phyloP scores from a whole-genome alignment of 176 grass and related monocot species.

The Paspalum notatum region DNA sequence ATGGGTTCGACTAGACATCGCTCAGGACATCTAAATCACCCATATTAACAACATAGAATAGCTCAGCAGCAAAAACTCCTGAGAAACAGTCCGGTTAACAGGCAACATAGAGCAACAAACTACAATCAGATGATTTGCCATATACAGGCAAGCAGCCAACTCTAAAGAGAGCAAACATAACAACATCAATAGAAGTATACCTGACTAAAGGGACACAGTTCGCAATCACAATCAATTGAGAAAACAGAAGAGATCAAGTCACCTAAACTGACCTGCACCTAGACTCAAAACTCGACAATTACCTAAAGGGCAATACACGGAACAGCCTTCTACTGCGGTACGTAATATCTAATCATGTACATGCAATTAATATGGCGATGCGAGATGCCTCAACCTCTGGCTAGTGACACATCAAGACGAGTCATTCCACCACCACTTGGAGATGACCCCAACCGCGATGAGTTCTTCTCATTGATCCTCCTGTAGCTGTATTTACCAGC shows the following conservation, averaged over 20 bases:
- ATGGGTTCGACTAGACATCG: no score
- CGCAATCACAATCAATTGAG: not conserved
- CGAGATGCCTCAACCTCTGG: constrained; percentile 47
- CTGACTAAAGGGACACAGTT: not conserved
- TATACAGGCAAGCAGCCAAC: not conserved
- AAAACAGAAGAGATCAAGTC: not conserved
- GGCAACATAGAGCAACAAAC: not conserved
- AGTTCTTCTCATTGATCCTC: constrained; percentile 27
- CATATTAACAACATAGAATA: no score
- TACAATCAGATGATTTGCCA: not conserved
- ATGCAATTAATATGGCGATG: constrained; percentile 6
- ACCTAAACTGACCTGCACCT: not conserved
- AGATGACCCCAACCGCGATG: not conserved
- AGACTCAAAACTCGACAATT: not conserved
- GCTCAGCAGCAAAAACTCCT: no score
- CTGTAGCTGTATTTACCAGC: constrained; percentile 27
- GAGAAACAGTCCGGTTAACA: not conserved
- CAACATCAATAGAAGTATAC: not conserved
- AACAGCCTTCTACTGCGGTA: not conserved
- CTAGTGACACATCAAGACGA: constrained; percentile 51
- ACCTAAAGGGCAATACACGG: not conserved
- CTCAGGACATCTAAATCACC: no score
- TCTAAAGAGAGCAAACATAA: constrained; percentile 3
- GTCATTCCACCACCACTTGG: not conserved
- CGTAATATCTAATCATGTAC: constrained; percentile 32